phyloP scores from a whole-genome alignment of 352 stramenopile species.

The Pythium brachiatum region DNA sequence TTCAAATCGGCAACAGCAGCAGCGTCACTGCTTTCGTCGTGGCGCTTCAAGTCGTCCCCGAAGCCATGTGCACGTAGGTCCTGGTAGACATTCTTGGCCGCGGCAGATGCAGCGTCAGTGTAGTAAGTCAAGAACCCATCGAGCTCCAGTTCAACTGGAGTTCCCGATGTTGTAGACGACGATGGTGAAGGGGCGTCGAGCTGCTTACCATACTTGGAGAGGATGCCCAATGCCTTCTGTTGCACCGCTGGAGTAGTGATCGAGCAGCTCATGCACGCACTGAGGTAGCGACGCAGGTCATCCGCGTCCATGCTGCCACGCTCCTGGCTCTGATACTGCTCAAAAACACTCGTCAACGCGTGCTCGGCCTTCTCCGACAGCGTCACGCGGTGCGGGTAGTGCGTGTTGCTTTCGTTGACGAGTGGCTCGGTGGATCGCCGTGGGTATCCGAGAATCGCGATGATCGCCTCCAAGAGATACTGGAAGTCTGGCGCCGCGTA shows the following conservation, averaged over 20 bases:
- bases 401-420: slow-evolving; percentile 58
- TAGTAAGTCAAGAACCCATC: slow-evolving; percentile 83
- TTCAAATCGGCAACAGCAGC: slow-evolving; percentile 28
- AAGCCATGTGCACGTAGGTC: slow-evolving; percentile 81
- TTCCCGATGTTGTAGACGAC: slow-evolving; percentile 2
- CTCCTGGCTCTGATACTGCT: slow-evolving; percentile 52
- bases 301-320: slow-evolving; percentile 40
- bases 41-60: slow-evolving; percentile 73
- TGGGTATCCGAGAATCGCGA: slow-evolving; percentile 76
- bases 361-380: slow-evolving; percentile 72
- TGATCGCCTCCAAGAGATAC: slow-evolving; percentile 86
- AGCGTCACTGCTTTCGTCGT: slow-evolving; percentile 9
- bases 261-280: slow-evolving; percentile 61
- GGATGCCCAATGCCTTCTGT: slow-evolving; percentile 62
- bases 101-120: slow-evolving; percentile 68
- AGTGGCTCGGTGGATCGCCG: slow-evolving; percentile 60
- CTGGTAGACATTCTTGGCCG: slow-evolving; percentile 76
- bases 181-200: slow-evolving; percentile 25
- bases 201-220: slow-evolving; percentile 71
- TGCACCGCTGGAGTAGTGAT: slow-evolving; percentile 45
- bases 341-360: slow-evolving; percentile 74
- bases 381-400: slow-evolving; percentile 68
- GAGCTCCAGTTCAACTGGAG: slow-evolving; percentile 43
- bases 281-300: slow-evolving; percentile 68
- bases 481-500: slow-evolving; percentile 86